Base-by-base conservation (phyloP, 305 asterid species). In the Fraxinus dipetala region DNA sequence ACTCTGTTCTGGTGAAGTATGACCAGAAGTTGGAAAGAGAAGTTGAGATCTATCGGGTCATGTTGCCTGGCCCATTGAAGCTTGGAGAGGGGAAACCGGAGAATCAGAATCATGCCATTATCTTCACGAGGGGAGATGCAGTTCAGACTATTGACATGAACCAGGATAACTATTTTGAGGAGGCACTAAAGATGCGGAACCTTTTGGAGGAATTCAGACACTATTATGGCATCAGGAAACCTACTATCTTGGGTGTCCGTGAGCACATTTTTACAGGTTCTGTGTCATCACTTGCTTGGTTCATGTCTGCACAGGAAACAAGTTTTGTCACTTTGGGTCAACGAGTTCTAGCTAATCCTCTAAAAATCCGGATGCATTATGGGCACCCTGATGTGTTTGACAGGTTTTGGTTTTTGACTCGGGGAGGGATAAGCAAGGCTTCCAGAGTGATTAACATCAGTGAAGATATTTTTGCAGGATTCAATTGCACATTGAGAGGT, bases 51-150 rank as follows among this genome's bases (percentile, higher is more conserved):
- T 91, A 88, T 85, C 87, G 94, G 76, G 89, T 91, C 83, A 89
- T 86, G 88, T 86, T 91, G 83, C 94, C 94, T 79, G 94, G 94
- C n/a, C 91, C 90, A 1, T 82, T 89, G 89, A 91, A 89, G 89
- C 88, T 91, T 72, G 94, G 94, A 75, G 94, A 91, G 88, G 94
- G 94, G 51, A 91, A 91, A 83, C 94, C 94, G 1, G 94, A 91
- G 83, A 91, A 91, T 82, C 94, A 91, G 84, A 91, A 91, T 78
- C 94, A 91, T 86, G 94, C 94, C 79, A 78, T 91, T 76, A 91
- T 91, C 67, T 91, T 89, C 82, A 91, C 93, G 1, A 83, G 94
- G 80, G 94, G 94, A 83, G 94, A 91, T 80, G 94, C 94, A 5
- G 89, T 88, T 77, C 94, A 91, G 75, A 91, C 94, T 10, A 91